Evolutionary conservation across 108 stramenopile genomes (phyloP).

Genomic region (Nitzschia sp.): DNA sequence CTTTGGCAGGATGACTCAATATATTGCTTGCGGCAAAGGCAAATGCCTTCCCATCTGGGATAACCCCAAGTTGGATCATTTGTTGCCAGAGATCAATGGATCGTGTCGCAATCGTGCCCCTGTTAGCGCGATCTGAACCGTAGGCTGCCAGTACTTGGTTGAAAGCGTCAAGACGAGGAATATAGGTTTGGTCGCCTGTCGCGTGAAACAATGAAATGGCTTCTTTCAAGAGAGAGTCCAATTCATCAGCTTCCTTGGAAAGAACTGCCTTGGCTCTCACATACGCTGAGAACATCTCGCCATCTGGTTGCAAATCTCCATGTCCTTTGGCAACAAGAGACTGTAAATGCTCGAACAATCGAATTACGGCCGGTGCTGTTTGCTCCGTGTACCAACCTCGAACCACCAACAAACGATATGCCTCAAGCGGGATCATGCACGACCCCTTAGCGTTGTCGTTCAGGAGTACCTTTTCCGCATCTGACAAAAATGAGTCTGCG

Average conservation of each 20-base stretch:
- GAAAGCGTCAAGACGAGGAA: constrained; percentile 30
- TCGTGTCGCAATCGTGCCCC: background rate
- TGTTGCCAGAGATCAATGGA: constrained; percentile 21
- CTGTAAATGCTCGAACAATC: constrained; percentile 10
- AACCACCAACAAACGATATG: constrained; percentile 25
- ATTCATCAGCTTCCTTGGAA: constrained; percentile 5
- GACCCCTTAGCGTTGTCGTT: background rate
- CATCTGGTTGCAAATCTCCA: constrained; percentile 26
- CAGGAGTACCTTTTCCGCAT: constrained; percentile 23
- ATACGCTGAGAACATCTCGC: constrained; percentile 21
- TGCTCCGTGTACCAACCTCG: constrained; percentile 33
- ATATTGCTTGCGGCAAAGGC: constrained; percentile 24
- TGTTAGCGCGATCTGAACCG: background rate
- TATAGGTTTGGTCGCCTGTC: constrained; percentile 16
- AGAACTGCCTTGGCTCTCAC: constrained; percentile 8
- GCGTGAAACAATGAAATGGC: constrained; percentile 20
- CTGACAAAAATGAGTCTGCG: constrained; percentile 19
- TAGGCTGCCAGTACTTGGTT: constrained; percentile 23
- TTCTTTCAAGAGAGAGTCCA: constrained; percentile 20
- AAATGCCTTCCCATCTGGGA: constrained; percentile 26
- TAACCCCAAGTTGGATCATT: constrained; percentile 24
- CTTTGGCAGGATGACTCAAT: constrained; percentile 7
- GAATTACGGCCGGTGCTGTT: constrained; percentile 9
- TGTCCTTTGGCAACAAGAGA: constrained; percentile 26
- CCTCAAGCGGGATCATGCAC: constrained; percentile 24